phyloP scores from a whole-genome alignment of 495 filamentous ascomycete species.

The Chaetomium tenue region DNA sequence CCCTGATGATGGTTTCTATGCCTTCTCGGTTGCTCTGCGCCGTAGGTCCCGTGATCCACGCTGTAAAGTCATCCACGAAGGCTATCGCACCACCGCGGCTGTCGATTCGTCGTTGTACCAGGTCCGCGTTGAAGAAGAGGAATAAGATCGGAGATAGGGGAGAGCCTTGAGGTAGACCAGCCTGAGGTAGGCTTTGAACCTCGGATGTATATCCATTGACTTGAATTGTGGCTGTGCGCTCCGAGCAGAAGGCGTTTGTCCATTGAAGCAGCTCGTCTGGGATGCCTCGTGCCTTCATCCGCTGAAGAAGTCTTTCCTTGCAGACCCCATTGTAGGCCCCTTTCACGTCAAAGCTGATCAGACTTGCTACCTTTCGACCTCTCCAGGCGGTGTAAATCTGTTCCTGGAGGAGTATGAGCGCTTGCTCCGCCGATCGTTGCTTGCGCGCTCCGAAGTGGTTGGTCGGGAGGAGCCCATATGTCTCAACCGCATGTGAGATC shows the following conservation, averaged over 20 bases:
- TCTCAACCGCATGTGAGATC: not conserved
- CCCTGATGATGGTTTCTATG: not conserved
- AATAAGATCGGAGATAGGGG: not conserved
- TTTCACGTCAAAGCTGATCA: constrained; percentile 18
- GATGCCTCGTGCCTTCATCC: constrained; percentile 7
- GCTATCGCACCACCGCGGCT: not conserved
- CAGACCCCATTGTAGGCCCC: constrained; percentile 14
- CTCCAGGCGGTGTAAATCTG: constrained; percentile 19
- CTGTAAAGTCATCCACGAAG: not conserved
- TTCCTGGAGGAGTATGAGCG: constrained; percentile 5
- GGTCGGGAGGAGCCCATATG: not conserved
- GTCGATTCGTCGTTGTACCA: not conserved
- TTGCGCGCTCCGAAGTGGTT: not conserved
- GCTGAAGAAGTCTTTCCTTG: constrained; percentile 12
- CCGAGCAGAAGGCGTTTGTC: not conserved
- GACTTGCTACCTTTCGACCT: constrained; percentile 9
- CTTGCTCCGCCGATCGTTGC: constrained; percentile 1
- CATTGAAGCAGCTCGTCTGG: constrained; percentile 1
- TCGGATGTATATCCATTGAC: not conserved
- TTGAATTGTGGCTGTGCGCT: not conserved
- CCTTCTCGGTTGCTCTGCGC: not conserved
- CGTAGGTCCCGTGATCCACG: not conserved
- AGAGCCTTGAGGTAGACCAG: not conserved
- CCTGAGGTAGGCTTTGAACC: not conserved
- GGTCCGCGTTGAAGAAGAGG: not conserved